Evolutionary conservation across 495 filamentous ascomycete species (phyloP).

Genomic region (Tuber brumale): DNA sequence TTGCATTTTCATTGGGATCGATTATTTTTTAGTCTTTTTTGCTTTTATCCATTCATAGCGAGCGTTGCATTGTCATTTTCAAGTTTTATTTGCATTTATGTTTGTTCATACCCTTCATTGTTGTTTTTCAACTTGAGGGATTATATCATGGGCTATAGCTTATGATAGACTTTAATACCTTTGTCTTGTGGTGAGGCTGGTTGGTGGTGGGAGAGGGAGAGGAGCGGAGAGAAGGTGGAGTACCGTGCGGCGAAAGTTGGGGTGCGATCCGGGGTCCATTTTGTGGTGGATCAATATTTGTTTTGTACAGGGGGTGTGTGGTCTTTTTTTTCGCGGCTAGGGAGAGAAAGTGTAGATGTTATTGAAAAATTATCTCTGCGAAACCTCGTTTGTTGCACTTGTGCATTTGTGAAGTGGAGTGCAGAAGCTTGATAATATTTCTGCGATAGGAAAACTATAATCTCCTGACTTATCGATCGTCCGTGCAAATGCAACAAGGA

Average conservation of each 20-base stretch:
- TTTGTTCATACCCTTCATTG: background rate
- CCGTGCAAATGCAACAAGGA: background rate
- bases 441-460: background rate
- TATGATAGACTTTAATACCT: background rate
- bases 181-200: background rate
- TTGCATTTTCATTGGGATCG: constrained; percentile 6
- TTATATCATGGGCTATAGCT: background rate
- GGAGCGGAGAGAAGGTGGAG: no score
- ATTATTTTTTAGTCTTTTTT: constrained; percentile 7
- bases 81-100: constrained; percentile 10
- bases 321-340: no score
- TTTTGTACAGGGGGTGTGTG: background rate
- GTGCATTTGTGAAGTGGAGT: background rate
- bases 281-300: background rate
- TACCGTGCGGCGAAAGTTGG: no score
- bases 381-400: background rate
- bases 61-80: background rate
- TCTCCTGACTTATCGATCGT: background rate
- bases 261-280: no score
- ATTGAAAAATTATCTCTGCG: background rate
- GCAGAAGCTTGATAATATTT: background rate
- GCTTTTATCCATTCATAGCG: constrained; percentile 13
- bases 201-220: background rate
- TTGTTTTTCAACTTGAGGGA: background rate
- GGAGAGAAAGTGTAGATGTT: background rate